Conservation (phyloP, 345 rosid genomes). For the Citrus australasica region DNA sequence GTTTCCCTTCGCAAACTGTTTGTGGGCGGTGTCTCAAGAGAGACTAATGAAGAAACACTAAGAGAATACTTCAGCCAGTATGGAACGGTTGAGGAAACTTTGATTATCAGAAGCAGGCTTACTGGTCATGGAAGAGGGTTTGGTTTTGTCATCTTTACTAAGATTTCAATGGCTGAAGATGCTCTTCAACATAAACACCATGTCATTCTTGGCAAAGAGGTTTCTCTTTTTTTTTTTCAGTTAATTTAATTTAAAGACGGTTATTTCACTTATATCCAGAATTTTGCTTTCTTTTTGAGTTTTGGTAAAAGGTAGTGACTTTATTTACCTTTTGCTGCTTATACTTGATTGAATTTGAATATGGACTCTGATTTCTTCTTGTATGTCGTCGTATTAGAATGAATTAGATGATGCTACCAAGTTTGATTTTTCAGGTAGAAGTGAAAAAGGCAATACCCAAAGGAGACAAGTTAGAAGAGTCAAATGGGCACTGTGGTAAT, state of each 20-base stretch:
- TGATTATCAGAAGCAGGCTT: neutral
- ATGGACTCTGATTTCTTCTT: no score
- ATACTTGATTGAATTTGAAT: no score
- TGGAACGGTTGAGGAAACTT: constrained; percentile 7
- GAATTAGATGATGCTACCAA: neutral
- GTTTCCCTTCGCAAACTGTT: neutral
- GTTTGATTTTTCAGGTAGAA: constrained; percentile 7
- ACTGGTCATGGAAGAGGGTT: constrained; percentile 13
- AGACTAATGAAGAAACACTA: neutral
- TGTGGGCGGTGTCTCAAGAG: constrained; percentile 18
- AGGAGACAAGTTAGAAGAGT: neutral
- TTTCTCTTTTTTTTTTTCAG: neutral
- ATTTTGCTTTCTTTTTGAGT: neutral
- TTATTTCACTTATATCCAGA: neutral
- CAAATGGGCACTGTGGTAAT: neutral
- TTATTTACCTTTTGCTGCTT: no score
- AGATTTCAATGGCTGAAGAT: neutral
- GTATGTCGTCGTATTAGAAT: neutral
- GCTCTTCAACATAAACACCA: constrained; percentile 8
- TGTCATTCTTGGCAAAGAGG: constrained; percentile 23
- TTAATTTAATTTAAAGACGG: neutral
- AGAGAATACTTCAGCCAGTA: constrained; percentile 5
- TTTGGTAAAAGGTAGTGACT: no score
- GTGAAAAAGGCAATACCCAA: constrained; percentile 6
- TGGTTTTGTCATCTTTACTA: constrained; percentile 21